Evolutionary conservation across 352 stramenopile genomes (phyloP).

Genomic region (Lagenidium giganteum): DNA sequence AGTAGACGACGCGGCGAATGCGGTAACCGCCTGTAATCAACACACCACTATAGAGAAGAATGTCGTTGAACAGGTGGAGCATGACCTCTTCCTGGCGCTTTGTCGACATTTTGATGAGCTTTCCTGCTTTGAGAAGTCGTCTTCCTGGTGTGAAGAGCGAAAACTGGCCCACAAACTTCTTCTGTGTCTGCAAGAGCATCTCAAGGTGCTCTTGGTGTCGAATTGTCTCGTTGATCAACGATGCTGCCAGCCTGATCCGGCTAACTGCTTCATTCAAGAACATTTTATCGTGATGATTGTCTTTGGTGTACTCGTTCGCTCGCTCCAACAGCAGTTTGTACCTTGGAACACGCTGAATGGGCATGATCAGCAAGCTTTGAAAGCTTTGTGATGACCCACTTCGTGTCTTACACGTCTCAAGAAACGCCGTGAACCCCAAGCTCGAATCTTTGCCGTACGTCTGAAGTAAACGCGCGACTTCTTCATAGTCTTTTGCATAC

Average conservation of each 20-base stretch:
- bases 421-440: constrained; percentile 43
- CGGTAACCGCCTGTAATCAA: constrained; percentile 71
- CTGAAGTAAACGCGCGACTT: constrained; percentile 54
- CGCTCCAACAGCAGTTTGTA: constrained; percentile 88
- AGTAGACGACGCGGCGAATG: constrained; percentile 59
- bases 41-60: constrained; percentile 79
- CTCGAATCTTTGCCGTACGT: constrained; percentile 46
- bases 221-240: constrained; percentile 83
- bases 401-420: constrained; percentile 46
- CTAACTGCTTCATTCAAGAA: constrained; percentile 59
- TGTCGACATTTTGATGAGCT: constrained; percentile 81
- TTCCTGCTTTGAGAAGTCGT: constrained; percentile 53
- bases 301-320: constrained; percentile 62
- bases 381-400: constrained; percentile 65
- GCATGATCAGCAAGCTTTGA: constrained; percentile 88
- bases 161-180: constrained; percentile 66
- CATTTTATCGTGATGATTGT: constrained; percentile 48
- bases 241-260: constrained; percentile 52
- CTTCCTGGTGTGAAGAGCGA: constrained; percentile 66
- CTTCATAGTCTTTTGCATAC: constrained; percentile 82
- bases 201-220: constrained; percentile 78
- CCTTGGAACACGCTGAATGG: constrained; percentile 88
- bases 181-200: constrained; percentile 71
- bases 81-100: constrained; percentile 78
- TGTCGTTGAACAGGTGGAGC: constrained; percentile 84